phyloP scores from a whole-genome alignment of 2,329 filamentous ascomycete species.

The Colletotrichum scovillei region DNA sequence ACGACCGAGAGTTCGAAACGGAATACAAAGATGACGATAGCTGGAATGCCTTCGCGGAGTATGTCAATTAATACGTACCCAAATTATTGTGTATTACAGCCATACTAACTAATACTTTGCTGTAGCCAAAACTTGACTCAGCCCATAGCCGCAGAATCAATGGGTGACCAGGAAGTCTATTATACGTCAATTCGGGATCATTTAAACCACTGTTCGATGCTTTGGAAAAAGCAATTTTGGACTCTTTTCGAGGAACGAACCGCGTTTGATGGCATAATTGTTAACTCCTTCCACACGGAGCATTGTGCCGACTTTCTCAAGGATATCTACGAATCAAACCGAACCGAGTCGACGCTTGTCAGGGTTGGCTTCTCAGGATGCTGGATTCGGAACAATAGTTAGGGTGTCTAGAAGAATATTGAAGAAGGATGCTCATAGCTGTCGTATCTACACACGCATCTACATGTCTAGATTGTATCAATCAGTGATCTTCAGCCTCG shows the following conservation, averaged over 20 bases:
- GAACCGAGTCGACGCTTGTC: constrained; percentile 24
- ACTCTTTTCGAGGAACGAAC: constrained; percentile 39
- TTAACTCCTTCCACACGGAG: constrained; percentile 39
- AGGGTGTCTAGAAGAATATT: neutral
- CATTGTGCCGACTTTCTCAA: constrained; percentile 39
- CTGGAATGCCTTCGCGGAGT: constrained; percentile 38
- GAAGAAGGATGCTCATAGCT: no score
- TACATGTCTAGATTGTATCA: no score
- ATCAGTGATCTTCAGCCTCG: no score
- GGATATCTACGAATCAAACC: constrained; percentile 16
- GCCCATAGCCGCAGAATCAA: constrained; percentile 34
- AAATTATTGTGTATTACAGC: neutral
- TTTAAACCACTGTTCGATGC: constrained; percentile 41
- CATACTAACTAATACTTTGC: neutral
- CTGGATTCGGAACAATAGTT: neutral
- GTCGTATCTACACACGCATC: no score
- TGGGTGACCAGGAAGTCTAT: constrained; percentile 39
- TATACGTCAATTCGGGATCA: constrained; percentile 40
- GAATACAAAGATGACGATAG: constrained; percentile 42
- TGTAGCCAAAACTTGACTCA: constrained; percentile 38
- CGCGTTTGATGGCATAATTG: constrained; percentile 38
- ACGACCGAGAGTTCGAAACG: constrained; percentile 39
- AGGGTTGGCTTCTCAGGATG: constrained; percentile 13
- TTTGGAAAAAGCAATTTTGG: constrained; percentile 43
- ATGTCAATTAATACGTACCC: neutral